A percentile compares a stretch with the other conserved stretches of the same genome.
These are phyloP conservation scores for Babesia sp. DNA, from an alignment of 169 alveolate genomes.

Conservation along the genomic window DNA sequence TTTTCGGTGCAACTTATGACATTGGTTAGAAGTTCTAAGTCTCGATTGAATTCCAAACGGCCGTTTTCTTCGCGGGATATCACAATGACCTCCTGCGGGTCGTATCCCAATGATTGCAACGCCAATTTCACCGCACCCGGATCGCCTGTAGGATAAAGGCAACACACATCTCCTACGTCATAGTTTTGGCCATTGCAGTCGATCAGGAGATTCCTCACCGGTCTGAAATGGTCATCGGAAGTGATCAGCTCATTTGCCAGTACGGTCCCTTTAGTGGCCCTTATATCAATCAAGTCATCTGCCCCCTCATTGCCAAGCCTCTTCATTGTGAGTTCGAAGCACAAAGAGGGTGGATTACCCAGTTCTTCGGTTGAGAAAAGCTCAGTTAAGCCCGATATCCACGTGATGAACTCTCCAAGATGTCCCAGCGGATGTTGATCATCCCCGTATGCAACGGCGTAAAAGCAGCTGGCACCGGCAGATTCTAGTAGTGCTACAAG, in stretches of 20 bases:
- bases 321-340: constrained; percentile 8
- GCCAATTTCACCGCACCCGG: constrained; percentile 8
- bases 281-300: neutral
- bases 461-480: constrained; percentile 33
- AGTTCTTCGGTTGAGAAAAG: neutral
- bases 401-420: constrained; percentile 47
- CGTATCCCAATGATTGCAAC: constrained; percentile 20
- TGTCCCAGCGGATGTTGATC: constrained; percentile 69
- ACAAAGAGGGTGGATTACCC: neutral
- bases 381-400: constrained; percentile 34
- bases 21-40: neutral
- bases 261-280: constrained; percentile 10
- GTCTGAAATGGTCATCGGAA: constrained; percentile 36
- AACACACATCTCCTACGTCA: constrained; percentile 48
- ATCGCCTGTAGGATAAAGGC: constrained; percentile 46
- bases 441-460: constrained; percentile 46
- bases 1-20: neutral
- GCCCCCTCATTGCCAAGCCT: neutral
- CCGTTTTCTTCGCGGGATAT: neutral
- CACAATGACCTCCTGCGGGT: constrained; percentile 18
- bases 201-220: constrained; percentile 33
- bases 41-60: constrained; percentile 6
- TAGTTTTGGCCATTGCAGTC: constrained; percentile 12
- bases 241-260: constrained; percentile 49
- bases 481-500: constrained; percentile 27